A percentile compares a stretch with the other conserved stretches of the same genome.
phyloP scores from a whole-genome alignment of 805 yeast species.

The Cyberlindnera xylosilytica region DNA sequence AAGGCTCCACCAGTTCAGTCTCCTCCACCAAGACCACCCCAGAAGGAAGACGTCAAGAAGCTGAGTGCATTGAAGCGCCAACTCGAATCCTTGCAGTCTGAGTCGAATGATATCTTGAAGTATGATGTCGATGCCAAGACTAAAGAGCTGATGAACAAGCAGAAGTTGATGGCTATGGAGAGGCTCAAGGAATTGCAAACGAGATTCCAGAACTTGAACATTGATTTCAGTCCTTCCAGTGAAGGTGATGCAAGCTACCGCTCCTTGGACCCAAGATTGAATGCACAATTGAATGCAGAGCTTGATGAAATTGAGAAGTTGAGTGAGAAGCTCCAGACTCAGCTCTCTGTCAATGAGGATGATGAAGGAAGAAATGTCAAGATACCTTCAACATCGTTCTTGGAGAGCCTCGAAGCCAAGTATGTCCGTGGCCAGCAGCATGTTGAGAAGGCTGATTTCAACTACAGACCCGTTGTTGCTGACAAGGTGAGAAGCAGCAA shows the following conservation, averaged over 20 bases:
- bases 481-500: conserved; percentile 32
- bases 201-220: conserved; percentile 61
- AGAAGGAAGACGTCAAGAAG: conserved; percentile 53
- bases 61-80: conserved; percentile 53
- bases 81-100: conserved; percentile 61
- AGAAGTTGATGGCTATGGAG: conserved; percentile 65
- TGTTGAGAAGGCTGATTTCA: conserved; percentile 19
- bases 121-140: conserved; percentile 46
- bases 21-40: conserved; percentile 30
- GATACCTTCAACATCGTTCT: conserved; percentile 23
- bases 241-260: conserved; percentile 18
- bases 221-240: conserved; percentile 40
- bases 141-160: conserved; percentile 40
- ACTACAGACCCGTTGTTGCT: conserved; percentile 22
- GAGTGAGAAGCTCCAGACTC: conserved; percentile 21
- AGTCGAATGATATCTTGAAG: conserved; percentile 74
- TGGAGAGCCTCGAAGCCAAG: conserved; percentile 39
- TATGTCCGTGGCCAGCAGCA: conserved; percentile 43
- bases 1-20: conserved; percentile 21
- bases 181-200: conserved; percentile 68
- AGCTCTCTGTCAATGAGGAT: conserved; percentile 11
- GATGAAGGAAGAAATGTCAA: conserved; percentile 1
- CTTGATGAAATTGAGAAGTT: conserved; percentile 32
- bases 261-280: conserved; percentile 35
- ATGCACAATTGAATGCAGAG: conserved; percentile 39